Conservation (phyloP, 192 early-diverging fungal genomes). For the Umbelopsis sp. region DNA sequence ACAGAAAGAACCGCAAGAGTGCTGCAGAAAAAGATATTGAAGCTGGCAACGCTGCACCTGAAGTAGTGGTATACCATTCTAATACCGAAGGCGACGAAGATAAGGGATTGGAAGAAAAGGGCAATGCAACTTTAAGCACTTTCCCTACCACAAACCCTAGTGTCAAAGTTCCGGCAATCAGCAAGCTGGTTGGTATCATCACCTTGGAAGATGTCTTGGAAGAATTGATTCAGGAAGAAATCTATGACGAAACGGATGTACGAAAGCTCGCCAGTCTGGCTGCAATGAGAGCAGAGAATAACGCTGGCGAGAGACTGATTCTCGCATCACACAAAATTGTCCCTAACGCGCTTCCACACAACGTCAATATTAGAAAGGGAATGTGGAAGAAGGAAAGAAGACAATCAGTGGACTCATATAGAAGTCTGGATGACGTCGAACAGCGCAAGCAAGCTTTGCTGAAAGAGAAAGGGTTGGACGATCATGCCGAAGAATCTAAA, state of each 20-base stretch:
- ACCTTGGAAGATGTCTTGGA: constrained; percentile 79
- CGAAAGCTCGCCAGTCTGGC: constrained; percentile 11
- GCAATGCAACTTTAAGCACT: constrained; percentile 3
- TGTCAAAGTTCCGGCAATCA: constrained; percentile 37
- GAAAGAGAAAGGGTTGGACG: not conserved
- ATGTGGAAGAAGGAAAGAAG: constrained; percentile 2
- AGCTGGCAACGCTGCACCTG: not conserved
- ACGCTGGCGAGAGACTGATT: constrained; percentile 11
- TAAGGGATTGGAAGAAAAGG: not conserved
- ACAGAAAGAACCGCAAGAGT: not conserved
- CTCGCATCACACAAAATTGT: constrained; percentile 15
- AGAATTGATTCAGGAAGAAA: constrained; percentile 77
- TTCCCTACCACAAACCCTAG: constrained; percentile 8
- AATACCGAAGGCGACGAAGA: not conserved
- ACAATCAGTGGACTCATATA: not conserved
- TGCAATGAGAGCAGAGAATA: constrained; percentile 1
- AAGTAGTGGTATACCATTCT: not conserved
- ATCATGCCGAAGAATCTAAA: not conserved
- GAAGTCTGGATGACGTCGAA: constrained; percentile 4
- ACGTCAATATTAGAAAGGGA: not conserved
- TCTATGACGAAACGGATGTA: constrained; percentile 76
- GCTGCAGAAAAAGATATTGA: not conserved
- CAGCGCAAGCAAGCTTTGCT: not conserved
- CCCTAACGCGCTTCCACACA: not conserved
- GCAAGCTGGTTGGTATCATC: constrained; percentile 61